phyloP scores from a whole-genome alignment of 371 early-diverging fungal species.

The Mortierella sp. region DNA sequence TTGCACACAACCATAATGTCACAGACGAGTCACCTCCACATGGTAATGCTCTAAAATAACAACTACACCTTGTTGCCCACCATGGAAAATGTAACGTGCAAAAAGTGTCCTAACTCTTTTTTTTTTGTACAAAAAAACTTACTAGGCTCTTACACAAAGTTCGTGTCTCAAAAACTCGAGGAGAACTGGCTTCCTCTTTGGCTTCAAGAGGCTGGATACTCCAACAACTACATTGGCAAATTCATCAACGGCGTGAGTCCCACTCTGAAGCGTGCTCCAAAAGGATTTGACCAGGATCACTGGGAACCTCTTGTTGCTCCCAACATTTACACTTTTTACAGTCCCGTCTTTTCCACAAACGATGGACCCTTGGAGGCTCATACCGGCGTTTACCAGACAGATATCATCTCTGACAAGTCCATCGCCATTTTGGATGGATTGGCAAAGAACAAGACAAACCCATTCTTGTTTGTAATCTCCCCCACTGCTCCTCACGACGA shows the following conservation, averaged over 20 bases:
- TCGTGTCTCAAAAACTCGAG: conserved; percentile 61
- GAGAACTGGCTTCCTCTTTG: conserved; percentile 61
- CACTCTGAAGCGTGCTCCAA: conserved; percentile 54
- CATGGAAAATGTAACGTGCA: too few relatives aligned
- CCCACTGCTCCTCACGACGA: conserved; percentile 63
- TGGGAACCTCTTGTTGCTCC: conserved; percentile 75
- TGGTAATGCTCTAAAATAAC: conserved; percentile 22
- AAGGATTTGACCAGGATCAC: conserved; percentile 58
- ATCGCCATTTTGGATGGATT: conserved; percentile 61
- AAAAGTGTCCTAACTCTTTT: too few relatives aligned
- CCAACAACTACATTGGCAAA: conserved; percentile 76
- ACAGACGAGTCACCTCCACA: conserved; percentile 70
- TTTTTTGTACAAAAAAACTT: background rate
- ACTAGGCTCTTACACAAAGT: conserved; percentile 65
- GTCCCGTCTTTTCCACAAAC: conserved; percentile 70
- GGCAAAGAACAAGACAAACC: conserved; percentile 59
- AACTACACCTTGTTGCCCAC: background rate
- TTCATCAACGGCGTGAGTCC: conserved; percentile 68
- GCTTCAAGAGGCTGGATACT: conserved; percentile 65
- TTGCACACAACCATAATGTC: conserved; percentile 75
- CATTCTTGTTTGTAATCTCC: conserved; percentile 68
- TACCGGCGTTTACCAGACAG: conserved; percentile 69
- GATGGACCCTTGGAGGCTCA: conserved; percentile 66
- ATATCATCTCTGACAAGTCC: conserved; percentile 72
- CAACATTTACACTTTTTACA: conserved; percentile 70